Conservation (phyloP, 1,284 basidiomycete genomes). For the Amylostereum areolatum region DNA sequence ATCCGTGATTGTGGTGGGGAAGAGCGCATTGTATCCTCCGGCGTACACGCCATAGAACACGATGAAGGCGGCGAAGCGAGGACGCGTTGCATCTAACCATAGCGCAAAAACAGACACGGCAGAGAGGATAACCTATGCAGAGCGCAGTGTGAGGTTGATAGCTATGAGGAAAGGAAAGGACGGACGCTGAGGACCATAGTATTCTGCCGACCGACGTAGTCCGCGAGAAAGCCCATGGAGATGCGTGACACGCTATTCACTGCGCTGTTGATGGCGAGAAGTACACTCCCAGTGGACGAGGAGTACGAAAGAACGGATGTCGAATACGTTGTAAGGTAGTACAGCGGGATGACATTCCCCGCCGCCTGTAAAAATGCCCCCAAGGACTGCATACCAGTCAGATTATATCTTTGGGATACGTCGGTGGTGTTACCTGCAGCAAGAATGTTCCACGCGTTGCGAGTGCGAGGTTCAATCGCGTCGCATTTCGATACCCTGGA, state of each 20-base stretch:
- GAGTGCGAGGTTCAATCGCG: conserved; percentile 28
- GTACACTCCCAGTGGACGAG: conserved; percentile 29
- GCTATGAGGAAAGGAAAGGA: conserved; percentile 1
- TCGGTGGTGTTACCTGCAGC: conserved; percentile 27
- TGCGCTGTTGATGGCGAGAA: conserved; percentile 36
- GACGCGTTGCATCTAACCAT: conserved; percentile 32
- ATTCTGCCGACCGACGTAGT: conserved; percentile 38
- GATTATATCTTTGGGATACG: not conserved
- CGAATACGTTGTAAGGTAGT: conserved; percentile 38
- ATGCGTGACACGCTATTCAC: conserved; percentile 39
- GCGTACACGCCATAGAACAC: conserved; percentile 34
- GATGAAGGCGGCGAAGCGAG: conserved; percentile 31
- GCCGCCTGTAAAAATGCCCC: conserved; percentile 39
- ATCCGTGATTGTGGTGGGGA: conserved; percentile 37
- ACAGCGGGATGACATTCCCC: conserved; percentile 38
- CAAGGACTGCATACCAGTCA: conserved; percentile 23
- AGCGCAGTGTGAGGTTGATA: not conserved
- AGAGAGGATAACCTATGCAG: conserved; percentile 31
- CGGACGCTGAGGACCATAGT: conserved; percentile 35
- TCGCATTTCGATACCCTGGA: conserved; percentile 16
- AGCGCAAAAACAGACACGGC: conserved; percentile 35
- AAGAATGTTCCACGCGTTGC: conserved; percentile 36
- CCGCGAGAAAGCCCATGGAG: conserved; percentile 36
- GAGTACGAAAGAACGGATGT: conserved; percentile 33
- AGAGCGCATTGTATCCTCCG: conserved; percentile 36